A percentile compares a stretch with the other conserved stretches of the same genome.
Conservation (phyloP, 352 stramenopile genomes). For the Thalassiosira livingstoniorum region DNA sequence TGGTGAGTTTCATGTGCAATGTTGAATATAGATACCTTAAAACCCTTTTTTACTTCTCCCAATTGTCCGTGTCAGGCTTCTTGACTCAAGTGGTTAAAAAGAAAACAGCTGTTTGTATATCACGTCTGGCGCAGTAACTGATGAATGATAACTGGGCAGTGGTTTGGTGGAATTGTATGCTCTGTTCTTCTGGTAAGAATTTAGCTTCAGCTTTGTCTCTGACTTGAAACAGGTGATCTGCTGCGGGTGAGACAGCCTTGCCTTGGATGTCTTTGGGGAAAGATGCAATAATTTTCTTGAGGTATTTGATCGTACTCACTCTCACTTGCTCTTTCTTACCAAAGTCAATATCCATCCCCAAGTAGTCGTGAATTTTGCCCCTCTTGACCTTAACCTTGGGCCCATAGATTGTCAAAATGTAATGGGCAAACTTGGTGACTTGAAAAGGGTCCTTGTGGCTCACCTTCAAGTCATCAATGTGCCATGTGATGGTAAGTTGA, state of each 20-base stretch:
- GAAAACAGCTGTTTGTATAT: not conserved
- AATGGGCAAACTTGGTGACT: slow-evolving; percentile 19
- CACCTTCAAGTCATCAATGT: slow-evolving; percentile 59
- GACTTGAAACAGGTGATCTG: slow-evolving; percentile 7
- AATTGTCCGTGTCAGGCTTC: not conserved
- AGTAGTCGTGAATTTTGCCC: slow-evolving; percentile 46
- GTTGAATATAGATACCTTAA: not conserved
- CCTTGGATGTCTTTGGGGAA: not conserved
- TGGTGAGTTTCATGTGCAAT: not conserved
- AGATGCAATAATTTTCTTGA: slow-evolving; percentile 31
- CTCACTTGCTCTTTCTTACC: slow-evolving; percentile 13
- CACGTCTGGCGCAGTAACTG: not conserved
- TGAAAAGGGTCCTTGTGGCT: slow-evolving; percentile 14
- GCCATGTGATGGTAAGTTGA: slow-evolving; percentile 58
- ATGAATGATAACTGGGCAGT: too few relatives aligned
- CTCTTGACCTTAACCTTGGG: slow-evolving; percentile 2
- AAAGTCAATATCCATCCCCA: slow-evolving; percentile 60
- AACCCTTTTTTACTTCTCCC: not conserved
- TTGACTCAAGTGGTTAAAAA: not conserved
- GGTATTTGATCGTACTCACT: slow-evolving; percentile 48
- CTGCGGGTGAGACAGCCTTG: not conserved
- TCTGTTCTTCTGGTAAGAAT: too few relatives aligned
- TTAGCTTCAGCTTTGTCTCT: not conserved
- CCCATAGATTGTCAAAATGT: not conserved
- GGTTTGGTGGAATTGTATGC: too few relatives aligned